Percentiles rank a stretch among this genome's conserved stretches.
These are phyloP conservation scores for Irpex sp. DNA, from an alignment of 1,284 basidiomycete species.

Conservation along the genomic window DNA sequence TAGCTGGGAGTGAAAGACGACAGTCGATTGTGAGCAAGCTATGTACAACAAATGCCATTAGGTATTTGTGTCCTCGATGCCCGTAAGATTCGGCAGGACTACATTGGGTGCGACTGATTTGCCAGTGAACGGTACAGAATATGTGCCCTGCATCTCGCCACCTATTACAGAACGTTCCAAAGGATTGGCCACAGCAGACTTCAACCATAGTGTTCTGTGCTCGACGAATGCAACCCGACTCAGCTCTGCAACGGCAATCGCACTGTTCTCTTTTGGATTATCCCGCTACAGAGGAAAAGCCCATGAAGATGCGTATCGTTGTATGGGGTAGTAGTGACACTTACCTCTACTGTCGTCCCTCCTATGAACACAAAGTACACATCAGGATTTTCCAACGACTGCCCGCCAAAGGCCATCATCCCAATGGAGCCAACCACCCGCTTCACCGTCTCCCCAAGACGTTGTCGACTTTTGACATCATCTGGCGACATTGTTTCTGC, in stretches of 20 bases:
- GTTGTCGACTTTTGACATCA: not conserved
- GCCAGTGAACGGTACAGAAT: not conserved
- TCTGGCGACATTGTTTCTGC: not conserved
- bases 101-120: not conserved
- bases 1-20: not conserved
- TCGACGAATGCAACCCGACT: not conserved
- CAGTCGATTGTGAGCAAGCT: not conserved
- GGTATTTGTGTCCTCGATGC: not conserved
- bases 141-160: not conserved
- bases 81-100: not conserved
- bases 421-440: not conserved
- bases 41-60: not conserved
- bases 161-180: not conserved
- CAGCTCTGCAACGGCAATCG: not conserved
- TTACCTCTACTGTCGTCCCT: slow-evolving; percentile 1
- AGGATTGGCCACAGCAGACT: not conserved
- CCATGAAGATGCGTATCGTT: not conserved
- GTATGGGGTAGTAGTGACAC: not conserved
- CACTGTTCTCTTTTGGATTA: not conserved
- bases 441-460: not conserved
- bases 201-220: not conserved
- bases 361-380: slow-evolving; percentile 1
- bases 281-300: not conserved
- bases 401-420: not conserved
- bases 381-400: not conserved